phyloP scores from a whole-genome alignment of 2,329 filamentous ascomycete genomes.

The Huntiella omanensis region DNA sequence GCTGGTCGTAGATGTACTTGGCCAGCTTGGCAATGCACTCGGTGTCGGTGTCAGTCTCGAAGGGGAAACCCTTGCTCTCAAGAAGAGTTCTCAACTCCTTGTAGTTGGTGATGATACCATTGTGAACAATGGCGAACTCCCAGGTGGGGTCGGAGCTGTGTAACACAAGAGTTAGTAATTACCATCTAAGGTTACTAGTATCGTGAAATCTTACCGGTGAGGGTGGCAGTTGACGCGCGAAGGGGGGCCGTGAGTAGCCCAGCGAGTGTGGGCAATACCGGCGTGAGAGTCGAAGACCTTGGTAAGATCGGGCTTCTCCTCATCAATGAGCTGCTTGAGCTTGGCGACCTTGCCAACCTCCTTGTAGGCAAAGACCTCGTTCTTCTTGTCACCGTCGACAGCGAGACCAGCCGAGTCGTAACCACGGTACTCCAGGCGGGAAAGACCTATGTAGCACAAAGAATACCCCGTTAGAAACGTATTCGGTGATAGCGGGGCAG shows the following conservation, averaged over 20 bases:
- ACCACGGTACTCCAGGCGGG: constrained; percentile 91
- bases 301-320: constrained; percentile 63
- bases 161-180: not conserved
- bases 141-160: constrained; percentile 74
- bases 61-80: constrained; percentile 86
- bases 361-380: constrained; percentile 93
- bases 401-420: constrained; percentile 96
- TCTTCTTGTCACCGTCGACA: constrained; percentile 96
- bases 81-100: constrained; percentile 95
- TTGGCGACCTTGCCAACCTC: constrained; percentile 98
- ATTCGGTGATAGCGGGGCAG: constrained; percentile 8
- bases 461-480: not conserved
- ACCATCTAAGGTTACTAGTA: not conserved
- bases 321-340: constrained; percentile 79
- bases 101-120: constrained; percentile 99
- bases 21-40: constrained; percentile 98
- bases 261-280: constrained; percentile 96
- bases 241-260: constrained; percentile 92
- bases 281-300: constrained; percentile 97
- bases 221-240: constrained; percentile 95
- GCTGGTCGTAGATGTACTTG: constrained; percentile 93
- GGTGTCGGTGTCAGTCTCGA: constrained; percentile 98
- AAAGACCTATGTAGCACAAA: constrained; percentile 45
- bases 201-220: constrained; percentile 51
- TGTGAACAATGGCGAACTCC: constrained; percentile 97